A percentile compares a stretch with the other conserved stretches of the same genome.
These are phyloP conservation scores for Venturia nashicola DNA, from an alignment of 2,329 filamentous ascomycete genomes.

Conservation along the genomic window DNA sequence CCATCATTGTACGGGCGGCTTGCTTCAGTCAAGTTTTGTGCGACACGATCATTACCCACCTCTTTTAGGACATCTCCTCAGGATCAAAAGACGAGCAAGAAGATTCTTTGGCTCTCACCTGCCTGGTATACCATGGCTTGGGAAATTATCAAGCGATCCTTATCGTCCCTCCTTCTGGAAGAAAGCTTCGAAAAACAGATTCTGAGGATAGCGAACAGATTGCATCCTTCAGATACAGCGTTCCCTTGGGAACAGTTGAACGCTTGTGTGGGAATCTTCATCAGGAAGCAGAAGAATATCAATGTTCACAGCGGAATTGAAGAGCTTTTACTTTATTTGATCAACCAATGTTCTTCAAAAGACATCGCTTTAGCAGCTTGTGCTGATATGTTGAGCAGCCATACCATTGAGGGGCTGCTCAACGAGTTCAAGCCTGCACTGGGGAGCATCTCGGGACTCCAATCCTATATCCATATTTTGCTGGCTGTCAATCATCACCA, in stretches of 20 bases:
- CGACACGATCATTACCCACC: neutral
- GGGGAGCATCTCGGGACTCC: slow-evolving; percentile 16
- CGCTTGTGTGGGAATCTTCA: slow-evolving; percentile 18
- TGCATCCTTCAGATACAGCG: slow-evolving; percentile 17
- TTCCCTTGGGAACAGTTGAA: slow-evolving; percentile 17
- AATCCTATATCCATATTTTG: slow-evolving; percentile 18
- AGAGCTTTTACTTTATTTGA: slow-evolving; percentile 16
- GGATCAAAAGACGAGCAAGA: neutral
- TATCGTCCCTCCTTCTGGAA: neutral
- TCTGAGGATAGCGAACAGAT: slow-evolving; percentile 15
- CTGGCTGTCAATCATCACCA: slow-evolving; percentile 19
- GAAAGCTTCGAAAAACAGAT: slow-evolving; percentile 17
- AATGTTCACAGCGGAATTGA: slow-evolving; percentile 14
- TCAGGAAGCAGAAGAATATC: slow-evolving; percentile 21
- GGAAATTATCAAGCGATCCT: neutral
- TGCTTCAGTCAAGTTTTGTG: neutral
- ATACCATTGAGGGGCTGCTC: neutral
- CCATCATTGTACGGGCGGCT: neutral
- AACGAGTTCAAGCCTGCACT: neutral
- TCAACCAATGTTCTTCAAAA: slow-evolving; percentile 12
- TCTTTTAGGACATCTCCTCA: neutral
- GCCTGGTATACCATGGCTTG: neutral
- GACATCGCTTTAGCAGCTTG: slow-evolving; percentile 21
- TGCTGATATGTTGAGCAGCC: slow-evolving; percentile 18
- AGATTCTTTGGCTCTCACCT: neutral